These are phyloP conservation scores for Emericellopsis atlantica DNA, from an alignment of 2,329 filamentous ascomycete species.

Conservation along the genomic window DNA sequence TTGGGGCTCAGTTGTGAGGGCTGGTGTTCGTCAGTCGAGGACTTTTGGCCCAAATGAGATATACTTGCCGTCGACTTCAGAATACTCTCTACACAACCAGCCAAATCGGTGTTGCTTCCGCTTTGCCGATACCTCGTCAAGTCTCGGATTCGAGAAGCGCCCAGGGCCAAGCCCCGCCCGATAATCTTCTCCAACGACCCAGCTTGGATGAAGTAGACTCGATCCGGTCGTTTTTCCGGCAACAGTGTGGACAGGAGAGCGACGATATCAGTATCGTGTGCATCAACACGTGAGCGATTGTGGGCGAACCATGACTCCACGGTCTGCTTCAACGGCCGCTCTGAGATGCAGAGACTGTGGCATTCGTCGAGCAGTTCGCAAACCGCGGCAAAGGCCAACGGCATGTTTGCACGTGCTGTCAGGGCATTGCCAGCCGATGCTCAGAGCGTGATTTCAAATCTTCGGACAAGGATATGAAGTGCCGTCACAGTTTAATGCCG, in stretches of 20 bases:
- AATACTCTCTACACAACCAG: slow-evolving; percentile 54
- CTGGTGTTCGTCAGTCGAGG: slow-evolving; percentile 16
- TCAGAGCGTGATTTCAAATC: too few relatives aligned
- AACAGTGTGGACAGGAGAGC: slow-evolving; percentile 66
- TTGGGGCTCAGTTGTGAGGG: slow-evolving; percentile 25
- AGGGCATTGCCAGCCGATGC: too few relatives aligned
- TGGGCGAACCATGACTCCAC: slow-evolving; percentile 56
- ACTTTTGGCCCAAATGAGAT: slow-evolving; percentile 4
- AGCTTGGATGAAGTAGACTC: slow-evolving; percentile 61
- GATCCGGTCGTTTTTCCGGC: slow-evolving; percentile 63
- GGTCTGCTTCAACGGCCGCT: slow-evolving; percentile 17
- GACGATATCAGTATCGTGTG: slow-evolving; percentile 39
- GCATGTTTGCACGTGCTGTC: slow-evolving; percentile 8
- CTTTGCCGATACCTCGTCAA: slow-evolving; percentile 50
- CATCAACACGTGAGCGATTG: slow-evolving; percentile 46
- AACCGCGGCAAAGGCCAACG: slow-evolving; percentile 55
- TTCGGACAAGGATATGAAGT: too few relatives aligned
- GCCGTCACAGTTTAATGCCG: too few relatives aligned
- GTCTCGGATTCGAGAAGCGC: slow-evolving; percentile 44
- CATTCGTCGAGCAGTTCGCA: slow-evolving; percentile 63
- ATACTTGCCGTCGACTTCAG: slow-evolving; percentile 44
- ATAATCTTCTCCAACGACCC: slow-evolving; percentile 53
- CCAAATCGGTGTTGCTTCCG: slow-evolving; percentile 52
- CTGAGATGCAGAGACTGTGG: slow-evolving; percentile 29
- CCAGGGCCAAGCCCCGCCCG: slow-evolving; percentile 51